Evolutionary conservation across 2,329 filamentous ascomycete genomes (phyloP).

Genomic region (Diplodia intermedia): DNA sequence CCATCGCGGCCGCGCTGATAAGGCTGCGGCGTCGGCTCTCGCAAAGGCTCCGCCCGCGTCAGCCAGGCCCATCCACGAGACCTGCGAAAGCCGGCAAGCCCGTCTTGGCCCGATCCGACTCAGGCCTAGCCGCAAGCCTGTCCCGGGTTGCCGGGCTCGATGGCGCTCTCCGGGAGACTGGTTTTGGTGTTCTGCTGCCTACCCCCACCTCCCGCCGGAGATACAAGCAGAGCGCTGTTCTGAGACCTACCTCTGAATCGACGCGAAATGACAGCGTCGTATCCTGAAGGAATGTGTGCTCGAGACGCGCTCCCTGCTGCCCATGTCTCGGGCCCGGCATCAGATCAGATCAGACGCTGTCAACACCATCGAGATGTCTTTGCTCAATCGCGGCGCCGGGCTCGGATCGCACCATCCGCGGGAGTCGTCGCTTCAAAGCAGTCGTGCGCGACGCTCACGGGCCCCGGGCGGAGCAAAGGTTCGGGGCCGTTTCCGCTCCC

Average conservation of each 20-base stretch:
- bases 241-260: slow-evolving; percentile 13
- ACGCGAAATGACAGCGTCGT: slow-evolving; percentile 19
- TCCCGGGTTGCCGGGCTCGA: slow-evolving; percentile 27
- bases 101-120: slow-evolving; percentile 21
- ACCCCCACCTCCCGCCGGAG: slow-evolving; percentile 14
- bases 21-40: slow-evolving; percentile 11
- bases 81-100: slow-evolving; percentile 25
- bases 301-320: slow-evolving; percentile 1
- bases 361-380: slow-evolving; percentile 1
- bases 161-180: slow-evolving; percentile 25
- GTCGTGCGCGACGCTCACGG: slow-evolving; percentile 4
- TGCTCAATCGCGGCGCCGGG: background rate
- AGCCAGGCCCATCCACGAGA: slow-evolving; percentile 30
- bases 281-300: slow-evolving; percentile 22
- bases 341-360: background rate
- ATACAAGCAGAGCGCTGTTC: slow-evolving; percentile 2
- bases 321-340: background rate
- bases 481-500: background rate
- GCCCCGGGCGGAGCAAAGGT: background rate
- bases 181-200: slow-evolving; percentile 28
- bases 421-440: background rate
- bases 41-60: slow-evolving; percentile 12
- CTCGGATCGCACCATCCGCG: background rate
- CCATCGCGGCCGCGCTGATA: background rate
- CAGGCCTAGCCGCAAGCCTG: slow-evolving; percentile 20